Evolutionary conservation across 495 filamentous ascomycete species (phyloP), one percentile per base, ranked within the genome.

Genomic region (Apiosordaria backusii): DNA sequence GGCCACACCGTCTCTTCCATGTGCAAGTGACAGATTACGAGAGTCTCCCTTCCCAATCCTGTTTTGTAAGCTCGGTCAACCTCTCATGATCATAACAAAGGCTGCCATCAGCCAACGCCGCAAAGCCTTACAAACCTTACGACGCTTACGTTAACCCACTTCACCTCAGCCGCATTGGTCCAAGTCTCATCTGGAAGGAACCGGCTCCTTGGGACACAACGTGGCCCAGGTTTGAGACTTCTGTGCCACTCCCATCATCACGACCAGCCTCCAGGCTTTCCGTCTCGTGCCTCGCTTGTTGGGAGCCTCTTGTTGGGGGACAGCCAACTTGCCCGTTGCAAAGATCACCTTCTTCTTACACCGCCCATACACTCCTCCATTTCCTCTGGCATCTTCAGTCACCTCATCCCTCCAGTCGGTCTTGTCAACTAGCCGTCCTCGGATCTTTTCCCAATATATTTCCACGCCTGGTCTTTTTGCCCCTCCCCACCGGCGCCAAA

Each of bases 1-100:
- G 59, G 25, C 26, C 57, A 52, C 67, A 68, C 67, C 67, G 67
- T 63, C 29, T 54, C 40, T 59, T 68, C 53, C 9, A 24, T 19
- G 64, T 3, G 50, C 27, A 26, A 29, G 1, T 23, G 18, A 27
- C 24, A 19, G 25, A 65, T 68, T 63, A 68, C 67, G 67, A 52
- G 60, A 52, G 35, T 65, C 23, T 25, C 59, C 55, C 45, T 45
- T 45, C 35, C 35, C 35, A 45, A 45, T 45, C 35, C 13, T 45
- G 60, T 59, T 60, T 57, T 67, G 35, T 45, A 45, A 45, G 35
- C 35, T 45, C 35, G 9, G 35, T 45, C 35, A 45, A 45, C 6
- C 35, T 45, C 35, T 45, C 35, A 45, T 45, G 35, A 45, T 45
- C 35, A 45, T 13, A 29, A 59, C 24, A 24, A 59, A 24, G 22